Evolutionary conservation across 768 basidiomycete species (phyloP).

Genomic region (Macrolepiota dolichaula): DNA sequence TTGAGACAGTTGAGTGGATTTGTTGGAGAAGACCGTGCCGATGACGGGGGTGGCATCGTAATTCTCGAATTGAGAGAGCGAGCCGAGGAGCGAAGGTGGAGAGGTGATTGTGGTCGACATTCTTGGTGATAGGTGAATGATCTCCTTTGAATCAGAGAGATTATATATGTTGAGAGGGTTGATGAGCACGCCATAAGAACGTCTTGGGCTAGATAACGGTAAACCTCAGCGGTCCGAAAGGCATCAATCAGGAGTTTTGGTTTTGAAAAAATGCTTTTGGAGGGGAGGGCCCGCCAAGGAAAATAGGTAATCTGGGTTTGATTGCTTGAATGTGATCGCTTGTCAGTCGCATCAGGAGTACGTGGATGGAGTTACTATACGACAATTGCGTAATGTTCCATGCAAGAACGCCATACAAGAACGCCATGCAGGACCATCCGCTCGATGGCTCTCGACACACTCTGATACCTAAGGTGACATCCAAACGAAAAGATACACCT

Average conservation of each 20-base stretch:
- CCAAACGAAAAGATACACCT: too few relatives aligned
- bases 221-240: not conserved
- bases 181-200: not conserved
- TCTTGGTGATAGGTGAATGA: not conserved
- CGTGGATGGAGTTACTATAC: too few relatives aligned
- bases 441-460: too few relatives aligned
- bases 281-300: too few relatives aligned
- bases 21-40: slow-evolving; percentile 48
- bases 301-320: not conserved
- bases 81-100: slow-evolving; percentile 24
- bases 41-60: slow-evolving; percentile 50
- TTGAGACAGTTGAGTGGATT: slow-evolving; percentile 41
- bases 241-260: too few relatives aligned
- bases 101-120: not conserved
- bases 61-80: slow-evolving; percentile 30
- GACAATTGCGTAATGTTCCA: too few relatives aligned
- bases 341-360: too few relatives aligned
- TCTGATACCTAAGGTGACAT: too few relatives aligned
- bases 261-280: too few relatives aligned
- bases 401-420: too few relatives aligned
- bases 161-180: not conserved
- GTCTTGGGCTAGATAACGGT: not conserved
- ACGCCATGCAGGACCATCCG: too few relatives aligned
- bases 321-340: too few relatives aligned
- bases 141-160: not conserved